Conservation (phyloP, 2,329 filamentous ascomycete genomes). For the Anisogramma anomala region DNA sequence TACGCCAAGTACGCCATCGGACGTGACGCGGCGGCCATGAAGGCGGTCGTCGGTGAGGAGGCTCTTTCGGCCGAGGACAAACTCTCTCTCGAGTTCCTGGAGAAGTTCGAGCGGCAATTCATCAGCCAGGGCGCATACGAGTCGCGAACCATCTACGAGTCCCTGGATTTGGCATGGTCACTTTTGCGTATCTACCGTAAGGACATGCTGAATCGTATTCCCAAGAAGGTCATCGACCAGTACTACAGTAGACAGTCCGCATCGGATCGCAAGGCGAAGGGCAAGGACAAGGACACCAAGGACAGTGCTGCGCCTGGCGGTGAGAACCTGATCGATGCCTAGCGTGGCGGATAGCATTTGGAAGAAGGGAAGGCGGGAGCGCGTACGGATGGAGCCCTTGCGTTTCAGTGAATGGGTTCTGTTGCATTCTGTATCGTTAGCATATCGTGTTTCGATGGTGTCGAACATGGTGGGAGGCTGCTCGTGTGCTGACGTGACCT, state of each 20-base stretch:
- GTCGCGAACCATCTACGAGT: conserved; percentile 81
- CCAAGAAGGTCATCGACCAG: conserved; percentile 70
- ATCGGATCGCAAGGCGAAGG: conserved; percentile 52
- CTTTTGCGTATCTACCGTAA: conserved; percentile 95
- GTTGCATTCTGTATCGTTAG: conserved; percentile 14
- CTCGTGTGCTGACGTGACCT: not conserved
- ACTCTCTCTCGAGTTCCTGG: conserved; percentile 94
- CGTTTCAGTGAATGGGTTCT: conserved; percentile 5
- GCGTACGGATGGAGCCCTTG: conserved; percentile 5
- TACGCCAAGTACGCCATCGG: conserved; percentile 99
- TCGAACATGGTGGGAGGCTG: not conserved
- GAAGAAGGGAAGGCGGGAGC: not conserved
- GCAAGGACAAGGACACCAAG: conserved; percentile 32
- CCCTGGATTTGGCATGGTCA: conserved; percentile 91
- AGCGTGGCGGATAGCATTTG: conserved; percentile 3
- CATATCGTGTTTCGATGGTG: conserved; percentile 9
- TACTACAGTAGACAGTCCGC: conserved; percentile 59
- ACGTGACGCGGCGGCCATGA: conserved; percentile 96
- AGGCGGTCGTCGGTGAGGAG: conserved; percentile 97
- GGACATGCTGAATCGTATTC: conserved; percentile 92
- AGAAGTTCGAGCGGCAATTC: conserved; percentile 96
- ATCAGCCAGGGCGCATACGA: conserved; percentile 90
- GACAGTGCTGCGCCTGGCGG: conserved; percentile 21
- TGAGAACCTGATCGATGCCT: conserved; percentile 28
- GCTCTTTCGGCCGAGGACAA: conserved; percentile 93